A percentile compares a stretch with the other conserved stretches of the same genome.
Evolutionary conservation across 768 basidiomycete species (phyloP).

Genomic region (Boletus reticuloceps): DNA sequence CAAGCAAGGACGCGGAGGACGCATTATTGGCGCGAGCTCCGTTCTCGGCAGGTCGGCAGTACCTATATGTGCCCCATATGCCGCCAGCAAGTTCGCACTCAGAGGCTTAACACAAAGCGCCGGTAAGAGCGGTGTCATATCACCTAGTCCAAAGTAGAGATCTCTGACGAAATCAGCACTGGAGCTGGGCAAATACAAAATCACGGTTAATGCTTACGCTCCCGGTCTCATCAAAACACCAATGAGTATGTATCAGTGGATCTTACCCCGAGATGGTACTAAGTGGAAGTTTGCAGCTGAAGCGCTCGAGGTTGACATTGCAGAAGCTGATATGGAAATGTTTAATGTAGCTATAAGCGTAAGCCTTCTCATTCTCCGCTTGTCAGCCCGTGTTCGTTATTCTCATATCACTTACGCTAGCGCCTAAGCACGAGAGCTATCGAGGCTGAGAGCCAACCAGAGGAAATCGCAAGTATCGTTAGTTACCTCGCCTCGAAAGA

Average conservation of each 20-base stretch:
- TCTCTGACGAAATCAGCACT: slow-evolving; percentile 2
- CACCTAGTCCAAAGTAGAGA: not conserved
- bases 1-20: slow-evolving; percentile 44
- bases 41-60: not conserved
- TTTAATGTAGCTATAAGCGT: not conserved
- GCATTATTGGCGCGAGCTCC: slow-evolving; percentile 45
- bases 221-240: slow-evolving; percentile 34
- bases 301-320: not conserved
- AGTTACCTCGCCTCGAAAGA: not conserved
- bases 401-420: not conserved
- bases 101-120: slow-evolving; percentile 38
- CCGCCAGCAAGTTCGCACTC: slow-evolving; percentile 37
- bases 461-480: slow-evolving; percentile 6
- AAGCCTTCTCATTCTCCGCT: not conserved
- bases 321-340: not conserved
- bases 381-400: not conserved
- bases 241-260: slow-evolving; percentile 28
- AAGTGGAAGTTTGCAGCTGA: not conserved
- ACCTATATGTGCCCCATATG: slow-evolving; percentile 16
- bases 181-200: slow-evolving; percentile 32
- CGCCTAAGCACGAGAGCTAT: not conserved
- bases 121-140: slow-evolving; percentile 21
- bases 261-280: not conserved
- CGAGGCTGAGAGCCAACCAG: slow-evolving; percentile 14
- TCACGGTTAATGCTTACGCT: slow-evolving; percentile 41